phyloP scores from a whole-genome alignment of 441 rosid species.

The Populus hybrid region DNA sequence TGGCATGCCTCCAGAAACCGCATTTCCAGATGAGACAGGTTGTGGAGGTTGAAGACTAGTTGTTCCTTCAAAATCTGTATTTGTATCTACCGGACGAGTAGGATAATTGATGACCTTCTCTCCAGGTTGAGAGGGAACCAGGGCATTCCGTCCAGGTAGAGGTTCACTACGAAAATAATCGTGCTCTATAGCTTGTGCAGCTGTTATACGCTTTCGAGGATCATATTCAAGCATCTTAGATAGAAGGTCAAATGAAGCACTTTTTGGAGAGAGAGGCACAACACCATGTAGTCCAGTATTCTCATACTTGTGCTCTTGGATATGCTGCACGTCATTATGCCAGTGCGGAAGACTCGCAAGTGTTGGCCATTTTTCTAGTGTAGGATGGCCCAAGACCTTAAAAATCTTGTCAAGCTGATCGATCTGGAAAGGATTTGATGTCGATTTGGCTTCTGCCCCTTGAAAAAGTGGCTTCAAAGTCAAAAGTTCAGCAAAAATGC shows the following conservation, averaged over 20 bases:
- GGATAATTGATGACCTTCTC: constrained; percentile 84
- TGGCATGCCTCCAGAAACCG: constrained; percentile 46
- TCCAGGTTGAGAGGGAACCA: constrained; percentile 72
- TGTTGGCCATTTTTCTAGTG: constrained; percentile 95
- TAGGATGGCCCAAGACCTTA: constrained; percentile 95
- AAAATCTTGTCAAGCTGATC: constrained; percentile 99
- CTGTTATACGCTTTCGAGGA: constrained; percentile 89
- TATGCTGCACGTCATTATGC: constrained; percentile 64
- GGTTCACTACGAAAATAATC: constrained; percentile 86
- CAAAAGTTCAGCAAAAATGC: constrained; percentile 94
- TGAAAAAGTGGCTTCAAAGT: constrained; percentile 95
- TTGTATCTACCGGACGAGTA: constrained; percentile 79
- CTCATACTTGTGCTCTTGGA: constrained; percentile 81
- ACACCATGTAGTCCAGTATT: constrained; percentile 58
- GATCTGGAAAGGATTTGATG: constrained; percentile 83
- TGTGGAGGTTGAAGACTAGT: constrained; percentile 84
- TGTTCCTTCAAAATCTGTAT: constrained; percentile 89
- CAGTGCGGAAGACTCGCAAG: constrained; percentile 84
- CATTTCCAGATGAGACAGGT: constrained; percentile 60
- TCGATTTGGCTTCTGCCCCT: constrained; percentile 85
- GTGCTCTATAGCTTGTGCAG: constrained; percentile 92
- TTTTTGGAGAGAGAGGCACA: constrained; percentile 64
- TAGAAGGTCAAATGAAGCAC: constrained; percentile 68
- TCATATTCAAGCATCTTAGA: constrained; percentile 97
- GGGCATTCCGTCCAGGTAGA: constrained; percentile 77